Evolutionary conservation across 108 stramenopile species (phyloP), one percentile per base, ranked within the genome.

Genomic region (Cyclotella baltica): DNA sequence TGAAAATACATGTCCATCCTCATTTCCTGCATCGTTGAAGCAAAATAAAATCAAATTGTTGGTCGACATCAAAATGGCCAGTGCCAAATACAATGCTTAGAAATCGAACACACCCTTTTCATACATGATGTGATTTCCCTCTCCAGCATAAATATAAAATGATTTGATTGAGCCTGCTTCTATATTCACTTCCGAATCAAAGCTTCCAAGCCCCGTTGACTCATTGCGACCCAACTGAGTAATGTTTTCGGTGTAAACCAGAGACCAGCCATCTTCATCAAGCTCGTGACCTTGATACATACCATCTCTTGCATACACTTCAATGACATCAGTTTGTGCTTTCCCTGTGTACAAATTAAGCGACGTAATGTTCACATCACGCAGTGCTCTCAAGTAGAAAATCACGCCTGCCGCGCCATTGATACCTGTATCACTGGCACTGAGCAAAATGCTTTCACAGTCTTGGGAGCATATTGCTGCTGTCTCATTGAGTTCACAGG

Each of bases 251-350:
- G 25, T 15, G 28, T 43, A 47, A 40, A 66, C 23, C 8, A 43
- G 38, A 25, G 33, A 16, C 65, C 65, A 66, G 9, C 65, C 65
- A 46, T 22, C 37, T 38, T 5, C 23, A 66, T 25, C 25, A 19
- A 43, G 43, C 47, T 66, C 65, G 28, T 34, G 34, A 27, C 65
- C 65, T 6, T 47, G 20, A 22, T 47, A 66, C 5, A 28, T 23
- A 19, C 65, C 65, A 66, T 19, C 11, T 47, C 43, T 40, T 25
- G 65, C 47, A 28, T 47, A 66, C 31, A 66, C 65, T 11, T 66
- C 38, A 11, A 66, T 33, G 23, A 28, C 3, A 66, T 47, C 23
- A 23, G 22, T 47, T 29, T 35, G 15, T 25, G 10, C 38, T 28
- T 5, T 27, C 22, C 22, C 46, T 0, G 43, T 46, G 37, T 43